Conservation (phyloP, 495 filamentous ascomycete genomes). For the Penicillium ochrochloron region DNA sequence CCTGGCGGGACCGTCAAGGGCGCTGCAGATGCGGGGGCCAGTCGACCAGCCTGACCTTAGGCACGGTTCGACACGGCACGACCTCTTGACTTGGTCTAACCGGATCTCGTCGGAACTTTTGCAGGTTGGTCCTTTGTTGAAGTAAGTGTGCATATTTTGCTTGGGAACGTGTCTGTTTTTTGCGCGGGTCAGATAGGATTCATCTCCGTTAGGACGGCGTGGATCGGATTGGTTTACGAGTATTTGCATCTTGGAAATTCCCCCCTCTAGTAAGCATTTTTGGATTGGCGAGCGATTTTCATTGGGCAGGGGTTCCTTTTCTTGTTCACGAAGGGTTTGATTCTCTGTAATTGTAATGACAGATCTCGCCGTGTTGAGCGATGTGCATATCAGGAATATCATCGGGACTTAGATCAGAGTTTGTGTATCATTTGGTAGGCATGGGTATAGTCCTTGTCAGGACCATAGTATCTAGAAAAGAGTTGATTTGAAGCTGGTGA, state of each 20-base stretch:
- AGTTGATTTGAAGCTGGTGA: neutral
- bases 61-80: neutral
- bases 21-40: slow-evolving; percentile 38
- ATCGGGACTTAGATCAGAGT: slow-evolving; percentile 9
- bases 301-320: slow-evolving; percentile 18
- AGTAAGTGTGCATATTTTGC: neutral
- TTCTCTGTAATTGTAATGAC: slow-evolving; percentile 32
- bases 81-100: neutral
- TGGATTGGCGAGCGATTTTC: slow-evolving; percentile 27
- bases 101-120: neutral
- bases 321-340: slow-evolving; percentile 8
- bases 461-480: neutral
- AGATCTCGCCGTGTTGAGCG: slow-evolving; percentile 20
- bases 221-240: slow-evolving; percentile 19
- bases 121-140: neutral
- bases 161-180: neutral
- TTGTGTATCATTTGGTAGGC: neutral
- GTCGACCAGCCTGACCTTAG: slow-evolving; percentile 43
- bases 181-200: slow-evolving; percentile 10
- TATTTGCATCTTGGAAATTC: slow-evolving; percentile 37
- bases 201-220: slow-evolving; percentile 11
- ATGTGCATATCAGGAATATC: slow-evolving; percentile 29
- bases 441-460: neutral
- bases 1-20: slow-evolving; percentile 27
- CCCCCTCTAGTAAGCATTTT: slow-evolving; percentile 31